Conservation (phyloP, 163 green algal genomes). For the Trebouxia gelatinosa region DNA sequence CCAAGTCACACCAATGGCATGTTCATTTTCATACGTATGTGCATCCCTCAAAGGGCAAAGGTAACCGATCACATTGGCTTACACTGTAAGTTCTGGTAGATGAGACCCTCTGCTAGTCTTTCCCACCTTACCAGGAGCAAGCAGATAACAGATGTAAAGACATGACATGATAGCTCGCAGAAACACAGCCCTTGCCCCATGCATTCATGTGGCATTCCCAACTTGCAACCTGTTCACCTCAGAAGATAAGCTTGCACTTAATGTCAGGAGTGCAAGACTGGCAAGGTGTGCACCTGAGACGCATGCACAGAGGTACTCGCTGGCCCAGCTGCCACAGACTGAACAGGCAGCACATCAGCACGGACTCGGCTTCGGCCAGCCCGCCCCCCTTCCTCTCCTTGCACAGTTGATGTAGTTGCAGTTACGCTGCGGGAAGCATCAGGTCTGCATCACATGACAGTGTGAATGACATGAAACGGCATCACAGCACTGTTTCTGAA, state of each 20-base stretch:
- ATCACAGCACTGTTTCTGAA: too few species aligned
- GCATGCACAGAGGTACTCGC: background rate
- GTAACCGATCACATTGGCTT: background rate
- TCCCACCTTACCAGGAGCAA: background rate
- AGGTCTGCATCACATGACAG: background rate
- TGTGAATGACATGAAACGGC: too few species aligned
- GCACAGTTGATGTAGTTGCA: background rate
- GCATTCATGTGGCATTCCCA: background rate
- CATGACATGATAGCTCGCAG: background rate
- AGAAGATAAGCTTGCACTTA: background rate
- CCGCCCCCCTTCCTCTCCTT: background rate
- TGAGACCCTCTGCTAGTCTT: background rate
- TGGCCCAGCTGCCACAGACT: background rate
- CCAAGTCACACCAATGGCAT: background rate
- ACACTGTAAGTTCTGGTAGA: background rate
- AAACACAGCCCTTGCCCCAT: background rate
- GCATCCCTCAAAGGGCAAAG: background rate
- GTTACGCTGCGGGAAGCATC: background rate
- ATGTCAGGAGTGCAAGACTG: background rate
- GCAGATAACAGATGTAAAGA: background rate
- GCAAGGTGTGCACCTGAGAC: background rate
- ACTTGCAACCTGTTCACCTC: background rate
- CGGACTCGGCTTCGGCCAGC: background rate
- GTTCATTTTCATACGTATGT: too few species aligned
- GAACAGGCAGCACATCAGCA: background rate